These are phyloP conservation scores for Cutaneotrichosporon mucoides DNA, from an alignment of 1,284 basidiomycete genomes.

Conservation along the genomic window DNA sequence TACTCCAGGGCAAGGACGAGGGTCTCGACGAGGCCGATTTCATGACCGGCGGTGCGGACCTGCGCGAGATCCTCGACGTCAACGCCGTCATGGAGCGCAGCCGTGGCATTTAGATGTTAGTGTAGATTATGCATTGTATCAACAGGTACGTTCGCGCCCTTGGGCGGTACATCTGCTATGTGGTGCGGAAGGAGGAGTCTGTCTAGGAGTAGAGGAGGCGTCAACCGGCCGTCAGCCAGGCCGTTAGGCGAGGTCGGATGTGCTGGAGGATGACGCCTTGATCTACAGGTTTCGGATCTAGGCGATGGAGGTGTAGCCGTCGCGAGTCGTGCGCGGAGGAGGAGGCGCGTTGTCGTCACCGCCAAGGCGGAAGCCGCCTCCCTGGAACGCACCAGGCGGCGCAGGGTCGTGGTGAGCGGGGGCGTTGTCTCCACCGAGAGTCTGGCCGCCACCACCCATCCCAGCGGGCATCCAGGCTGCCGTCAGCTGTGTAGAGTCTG, in stretches of 20 bases:
- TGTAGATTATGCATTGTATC: slow-evolving; percentile 28
- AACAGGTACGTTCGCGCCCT: slow-evolving; percentile 3
- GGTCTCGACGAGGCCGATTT: slow-evolving; percentile 67
- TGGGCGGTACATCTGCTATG: too few species aligned
- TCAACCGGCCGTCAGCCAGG: too few species aligned
- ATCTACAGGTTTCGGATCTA: slow-evolving; percentile 2
- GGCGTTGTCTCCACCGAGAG: slow-evolving; percentile 1
- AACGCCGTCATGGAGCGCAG: slow-evolving; percentile 43
- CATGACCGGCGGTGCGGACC: slow-evolving; percentile 50
- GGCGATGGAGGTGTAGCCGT: slow-evolving; percentile 34
- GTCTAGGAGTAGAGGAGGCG: too few species aligned
- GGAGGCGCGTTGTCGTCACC: slow-evolving; percentile 26
- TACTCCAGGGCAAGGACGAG: slow-evolving; percentile 86
- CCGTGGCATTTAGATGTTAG: slow-evolving; percentile 32
- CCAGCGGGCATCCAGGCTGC: slow-evolving; percentile 8
- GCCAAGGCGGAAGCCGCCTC: slow-evolving; percentile 31
- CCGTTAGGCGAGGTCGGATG: too few species aligned
- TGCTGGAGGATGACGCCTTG: neutral
- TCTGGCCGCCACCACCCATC: neutral
- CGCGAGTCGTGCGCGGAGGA: slow-evolving; percentile 19
- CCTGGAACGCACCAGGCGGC: slow-evolving; percentile 23
- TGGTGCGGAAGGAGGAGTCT: too few species aligned
- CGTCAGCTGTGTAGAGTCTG: neutral
- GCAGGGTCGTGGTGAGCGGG: neutral
- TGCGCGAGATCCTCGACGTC: slow-evolving; percentile 39